These are phyloP conservation scores for Apiotrichum akiyoshidainum DNA, from an alignment of 1,284 basidiomycete genomes.

Conservation along the genomic window DNA sequence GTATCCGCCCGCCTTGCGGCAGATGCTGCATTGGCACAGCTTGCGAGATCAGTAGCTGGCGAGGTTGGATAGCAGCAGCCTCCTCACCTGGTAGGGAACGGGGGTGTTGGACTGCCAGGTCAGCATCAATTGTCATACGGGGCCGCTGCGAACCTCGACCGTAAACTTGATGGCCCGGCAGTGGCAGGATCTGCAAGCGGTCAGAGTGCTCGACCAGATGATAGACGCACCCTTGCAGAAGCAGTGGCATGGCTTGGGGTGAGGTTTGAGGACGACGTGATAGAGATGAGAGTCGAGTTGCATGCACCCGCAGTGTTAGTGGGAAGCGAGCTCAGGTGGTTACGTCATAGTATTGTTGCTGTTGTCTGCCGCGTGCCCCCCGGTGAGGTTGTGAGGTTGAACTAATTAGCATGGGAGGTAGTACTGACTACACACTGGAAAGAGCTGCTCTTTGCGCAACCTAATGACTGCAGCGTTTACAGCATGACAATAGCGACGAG, in stretches of 20 bases:
- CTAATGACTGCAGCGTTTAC: too few species aligned
- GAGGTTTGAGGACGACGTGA: background rate
- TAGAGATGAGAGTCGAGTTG: background rate
- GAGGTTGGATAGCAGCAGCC: background rate
- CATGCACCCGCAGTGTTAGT: background rate
- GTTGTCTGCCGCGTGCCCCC: too few species aligned
- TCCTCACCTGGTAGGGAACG: slow-evolving; percentile 42
- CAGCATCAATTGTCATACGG: background rate
- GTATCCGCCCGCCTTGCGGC: slow-evolving; percentile 49
- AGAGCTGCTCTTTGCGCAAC: too few species aligned
- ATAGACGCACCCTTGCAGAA: slow-evolving; percentile 36
- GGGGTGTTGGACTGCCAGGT: slow-evolving; percentile 44
- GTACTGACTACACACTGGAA: too few species aligned
- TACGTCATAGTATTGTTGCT: too few species aligned
- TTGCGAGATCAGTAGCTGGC: slow-evolving; percentile 4
- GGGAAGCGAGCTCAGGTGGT: background rate
- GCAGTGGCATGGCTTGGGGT: slow-evolving; percentile 34
- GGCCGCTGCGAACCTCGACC: slow-evolving; percentile 29
- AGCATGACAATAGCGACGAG: too few species aligned
- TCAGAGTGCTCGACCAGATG: background rate
- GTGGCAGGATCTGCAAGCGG: slow-evolving; percentile 44
- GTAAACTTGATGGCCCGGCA: slow-evolving; percentile 47
- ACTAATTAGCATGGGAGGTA: too few species aligned
- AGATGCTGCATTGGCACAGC: slow-evolving; percentile 50
- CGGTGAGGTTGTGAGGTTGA: too few species aligned